Evolutionary conservation across 2,329 filamentous ascomycete species (phyloP).

Genomic region (Arachnomyces sp.): DNA sequence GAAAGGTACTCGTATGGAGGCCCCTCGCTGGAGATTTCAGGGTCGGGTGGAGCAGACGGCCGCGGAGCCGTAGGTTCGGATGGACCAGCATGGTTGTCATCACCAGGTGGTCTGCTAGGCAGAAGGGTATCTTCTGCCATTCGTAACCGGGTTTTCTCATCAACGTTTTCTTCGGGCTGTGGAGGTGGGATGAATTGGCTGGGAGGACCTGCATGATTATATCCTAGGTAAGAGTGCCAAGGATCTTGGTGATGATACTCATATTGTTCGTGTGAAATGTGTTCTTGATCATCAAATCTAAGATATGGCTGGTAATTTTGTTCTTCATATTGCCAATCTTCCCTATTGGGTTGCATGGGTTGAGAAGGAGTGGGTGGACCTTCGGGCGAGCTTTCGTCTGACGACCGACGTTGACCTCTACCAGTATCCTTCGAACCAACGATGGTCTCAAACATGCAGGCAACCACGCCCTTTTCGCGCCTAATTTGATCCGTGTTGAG

Average conservation of each 20-base stretch:
- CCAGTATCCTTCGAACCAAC: slow-evolving; percentile 78
- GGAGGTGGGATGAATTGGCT: slow-evolving; percentile 25
- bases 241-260: slow-evolving; percentile 16
- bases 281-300: slow-evolving; percentile 18
- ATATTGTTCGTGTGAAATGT: slow-evolving; percentile 17
- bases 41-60: slow-evolving; percentile 39
- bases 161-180: slow-evolving; percentile 55
- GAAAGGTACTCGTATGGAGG: background rate
- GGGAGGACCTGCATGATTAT: background rate
- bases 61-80: slow-evolving; percentile 32
- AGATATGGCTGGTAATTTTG: background rate
- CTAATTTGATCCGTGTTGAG: slow-evolving; percentile 80
- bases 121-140: slow-evolving; percentile 71
- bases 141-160: slow-evolving; percentile 75
- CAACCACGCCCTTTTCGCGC: slow-evolving; percentile 86
- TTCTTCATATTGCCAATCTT: slow-evolving; percentile 21
- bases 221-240: background rate
- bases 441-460: slow-evolving; percentile 75
- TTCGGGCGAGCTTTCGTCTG: slow-evolving; percentile 18
- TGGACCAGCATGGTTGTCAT: slow-evolving; percentile 34
- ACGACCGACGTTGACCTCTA: slow-evolving; percentile 40
- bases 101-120: slow-evolving; percentile 66
- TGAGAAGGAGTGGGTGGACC: too few species aligned
- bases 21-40: slow-evolving; percentile 16
- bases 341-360: slow-evolving; percentile 13